Conservation (phyloP, 495 filamentous ascomycete genomes). For the Recurvomyces mirabilis region DNA sequence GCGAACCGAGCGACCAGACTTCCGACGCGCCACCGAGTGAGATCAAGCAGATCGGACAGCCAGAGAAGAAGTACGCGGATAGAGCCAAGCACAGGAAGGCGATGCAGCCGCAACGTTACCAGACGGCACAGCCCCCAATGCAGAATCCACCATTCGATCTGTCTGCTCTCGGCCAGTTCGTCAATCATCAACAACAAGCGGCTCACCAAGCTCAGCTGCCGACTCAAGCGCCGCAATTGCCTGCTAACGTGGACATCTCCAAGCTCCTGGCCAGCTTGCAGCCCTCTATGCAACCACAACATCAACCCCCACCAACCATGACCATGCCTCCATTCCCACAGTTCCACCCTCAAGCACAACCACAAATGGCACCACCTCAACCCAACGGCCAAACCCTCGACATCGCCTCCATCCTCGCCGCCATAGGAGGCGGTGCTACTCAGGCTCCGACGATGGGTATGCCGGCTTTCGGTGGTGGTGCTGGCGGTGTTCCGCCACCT, state of each 20-base stretch:
- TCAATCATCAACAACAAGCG: not conserved
- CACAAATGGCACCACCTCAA: constrained; percentile 1
- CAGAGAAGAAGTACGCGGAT: constrained; percentile 12
- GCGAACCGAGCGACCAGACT: constrained; percentile 49
- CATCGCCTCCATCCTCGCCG: not conserved
- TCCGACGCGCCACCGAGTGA: constrained; percentile 29
- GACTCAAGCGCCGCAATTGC: constrained; percentile 19
- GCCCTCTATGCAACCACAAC: constrained; percentile 25
- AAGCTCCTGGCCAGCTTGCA: constrained; percentile 39
- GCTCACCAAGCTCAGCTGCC: not conserved
- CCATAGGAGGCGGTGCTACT: not conserved
- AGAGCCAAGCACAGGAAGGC: constrained; percentile 13
- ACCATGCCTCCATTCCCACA: constrained; percentile 21
- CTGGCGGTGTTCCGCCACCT: too few species aligned
- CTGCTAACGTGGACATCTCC: constrained; percentile 31
- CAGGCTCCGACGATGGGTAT: not conserved
- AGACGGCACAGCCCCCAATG: constrained; percentile 1
- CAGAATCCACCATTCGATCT: constrained; percentile 2
- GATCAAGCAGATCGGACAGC: constrained; percentile 18
- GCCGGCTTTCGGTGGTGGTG: not conserved
- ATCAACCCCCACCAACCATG: constrained; percentile 25
- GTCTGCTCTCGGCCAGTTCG: constrained; percentile 8
- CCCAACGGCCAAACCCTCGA: constrained; percentile 9
- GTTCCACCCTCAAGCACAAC: not conserved
- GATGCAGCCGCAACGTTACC: not conserved